A percentile compares a stretch with the other conserved stretches of the same genome.
phyloP scores from a whole-genome alignment of 2,329 filamentous ascomycete species.

The Neopestalotiopsis sp. region DNA sequence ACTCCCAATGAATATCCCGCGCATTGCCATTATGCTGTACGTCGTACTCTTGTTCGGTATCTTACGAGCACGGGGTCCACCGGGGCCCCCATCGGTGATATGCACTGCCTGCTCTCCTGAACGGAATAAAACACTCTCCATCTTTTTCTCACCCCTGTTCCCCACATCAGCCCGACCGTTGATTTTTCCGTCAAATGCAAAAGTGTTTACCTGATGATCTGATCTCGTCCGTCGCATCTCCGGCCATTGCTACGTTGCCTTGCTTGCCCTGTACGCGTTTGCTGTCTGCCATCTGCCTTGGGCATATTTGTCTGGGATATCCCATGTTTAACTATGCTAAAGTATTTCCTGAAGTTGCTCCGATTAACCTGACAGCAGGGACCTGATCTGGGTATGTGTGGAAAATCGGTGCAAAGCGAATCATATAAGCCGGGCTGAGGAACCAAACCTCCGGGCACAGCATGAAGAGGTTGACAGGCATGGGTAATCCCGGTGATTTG shows the following conservation, averaged over 20 bases:
- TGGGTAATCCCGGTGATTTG: background rate
- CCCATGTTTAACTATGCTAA: too few species aligned
- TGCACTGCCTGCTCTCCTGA: slow-evolving; percentile 1
- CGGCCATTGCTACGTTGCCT: background rate
- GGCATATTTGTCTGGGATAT: background rate
- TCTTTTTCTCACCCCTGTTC: background rate
- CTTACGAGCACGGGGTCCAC: background rate
- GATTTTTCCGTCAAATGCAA: background rate
- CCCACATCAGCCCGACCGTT: background rate
- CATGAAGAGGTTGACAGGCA: background rate
- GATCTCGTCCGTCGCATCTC: background rate
- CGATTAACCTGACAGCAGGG: background rate
- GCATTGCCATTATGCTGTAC: too few species aligned
- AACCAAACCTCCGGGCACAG: background rate
- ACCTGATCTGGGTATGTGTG: background rate
- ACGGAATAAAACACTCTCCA: background rate
- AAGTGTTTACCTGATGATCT: background rate
- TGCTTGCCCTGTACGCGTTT: too few species aligned
- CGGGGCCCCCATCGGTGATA: background rate
- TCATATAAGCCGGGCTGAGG: background rate
- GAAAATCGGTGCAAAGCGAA: background rate
- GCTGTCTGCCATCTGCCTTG: background rate
- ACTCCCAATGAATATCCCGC: too few species aligned
- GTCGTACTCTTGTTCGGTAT: background rate
- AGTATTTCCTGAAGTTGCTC: background rate